Evolutionary conservation across 441 rosid genomes (phyloP).

Genomic region (Croton laevigatus): DNA sequence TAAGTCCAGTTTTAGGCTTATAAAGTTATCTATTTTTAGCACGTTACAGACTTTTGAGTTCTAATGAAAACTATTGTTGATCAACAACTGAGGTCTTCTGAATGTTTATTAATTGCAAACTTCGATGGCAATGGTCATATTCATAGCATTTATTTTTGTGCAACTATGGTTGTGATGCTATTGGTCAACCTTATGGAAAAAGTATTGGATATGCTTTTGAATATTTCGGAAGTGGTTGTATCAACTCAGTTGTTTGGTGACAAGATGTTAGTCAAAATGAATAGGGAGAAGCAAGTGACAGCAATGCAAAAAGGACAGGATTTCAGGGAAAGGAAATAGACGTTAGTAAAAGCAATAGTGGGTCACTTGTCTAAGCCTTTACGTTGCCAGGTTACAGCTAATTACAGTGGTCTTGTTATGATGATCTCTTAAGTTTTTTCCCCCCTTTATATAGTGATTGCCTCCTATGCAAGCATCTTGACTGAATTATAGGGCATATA

Average conservation of each 20-base stretch:
- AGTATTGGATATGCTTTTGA: not conserved
- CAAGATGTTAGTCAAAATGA: too few species aligned
- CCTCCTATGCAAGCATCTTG: too few species aligned
- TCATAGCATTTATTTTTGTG: not conserved
- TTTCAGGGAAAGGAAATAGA: too few species aligned
- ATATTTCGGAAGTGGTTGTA: not conserved
- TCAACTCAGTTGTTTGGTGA: not conserved
- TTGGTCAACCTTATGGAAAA: not conserved
- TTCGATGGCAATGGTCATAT: not conserved
- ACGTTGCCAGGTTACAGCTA: too few species aligned
- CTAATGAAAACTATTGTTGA: not conserved
- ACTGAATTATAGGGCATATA: too few species aligned
- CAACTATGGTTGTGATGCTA: not conserved
- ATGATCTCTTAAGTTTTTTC: too few species aligned
- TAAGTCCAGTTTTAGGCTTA: constrained; percentile 3
- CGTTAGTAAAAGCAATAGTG: too few species aligned
- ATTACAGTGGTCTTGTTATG: too few species aligned
- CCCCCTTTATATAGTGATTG: too few species aligned
- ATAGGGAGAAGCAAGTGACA: too few species aligned
- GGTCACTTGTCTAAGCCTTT: too few species aligned
- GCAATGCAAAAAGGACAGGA: too few species aligned
- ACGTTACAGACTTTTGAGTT: not conserved
- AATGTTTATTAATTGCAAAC: not conserved
- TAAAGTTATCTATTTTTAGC: not conserved
- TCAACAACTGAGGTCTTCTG: not conserved